A percentile compares a stretch with the other conserved stretches of the same genome.
phyloP scores from a whole-genome alignment of 768 basidiomycete species.

The Leccinum olivaceopallidum region DNA sequence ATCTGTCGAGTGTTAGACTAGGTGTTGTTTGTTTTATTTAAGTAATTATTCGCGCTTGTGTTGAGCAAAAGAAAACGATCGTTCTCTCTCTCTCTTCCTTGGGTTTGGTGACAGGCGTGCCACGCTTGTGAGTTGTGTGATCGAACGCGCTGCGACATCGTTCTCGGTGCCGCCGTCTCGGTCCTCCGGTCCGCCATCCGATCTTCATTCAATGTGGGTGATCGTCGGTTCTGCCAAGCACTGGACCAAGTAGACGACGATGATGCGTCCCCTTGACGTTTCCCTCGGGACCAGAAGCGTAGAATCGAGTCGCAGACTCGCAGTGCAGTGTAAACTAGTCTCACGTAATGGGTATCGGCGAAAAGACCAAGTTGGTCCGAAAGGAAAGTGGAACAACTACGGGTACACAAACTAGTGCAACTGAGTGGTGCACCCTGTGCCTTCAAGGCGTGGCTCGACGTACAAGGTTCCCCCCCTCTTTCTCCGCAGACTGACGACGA shows the following conservation, averaged over 20 bases:
- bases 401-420: background rate
- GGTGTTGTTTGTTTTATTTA: slow-evolving; percentile 22
- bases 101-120: background rate
- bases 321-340: background rate
- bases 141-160: background rate
- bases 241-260: background rate
- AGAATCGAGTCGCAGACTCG: background rate
- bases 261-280: background rate
- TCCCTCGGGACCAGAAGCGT: background rate
- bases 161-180: background rate
- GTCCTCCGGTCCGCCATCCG: background rate
- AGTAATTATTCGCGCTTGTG: slow-evolving; percentile 36
- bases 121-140: background rate
- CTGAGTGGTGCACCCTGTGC: background rate
- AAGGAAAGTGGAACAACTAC: background rate
- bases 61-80: background rate
- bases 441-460: background rate
- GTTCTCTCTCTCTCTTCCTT: background rate
- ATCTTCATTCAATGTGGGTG: background rate
- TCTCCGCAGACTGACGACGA: background rate
- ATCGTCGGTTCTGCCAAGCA: background rate
- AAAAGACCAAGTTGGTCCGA: background rate
- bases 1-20: slow-evolving; percentile 20
- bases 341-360: background rate
- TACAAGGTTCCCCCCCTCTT: background rate